Evolutionary conservation across 1,284 basidiomycete species (phyloP).

Genomic region (Cryptococcus amylolentus): DNA sequence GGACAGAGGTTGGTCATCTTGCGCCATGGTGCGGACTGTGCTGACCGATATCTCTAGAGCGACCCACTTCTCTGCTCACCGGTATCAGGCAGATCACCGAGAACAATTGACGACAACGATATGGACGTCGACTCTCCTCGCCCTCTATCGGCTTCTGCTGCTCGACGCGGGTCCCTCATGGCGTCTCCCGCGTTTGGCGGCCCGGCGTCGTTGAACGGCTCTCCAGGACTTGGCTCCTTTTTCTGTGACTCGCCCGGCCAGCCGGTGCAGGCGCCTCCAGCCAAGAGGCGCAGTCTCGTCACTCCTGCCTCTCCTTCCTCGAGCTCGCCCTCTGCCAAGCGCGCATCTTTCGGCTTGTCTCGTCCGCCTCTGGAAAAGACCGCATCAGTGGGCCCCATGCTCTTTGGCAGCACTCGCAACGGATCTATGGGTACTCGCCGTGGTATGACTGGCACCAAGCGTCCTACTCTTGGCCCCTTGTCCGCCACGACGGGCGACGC

Average conservation of each 20-base stretch:
- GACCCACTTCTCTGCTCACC: conserved; percentile 2
- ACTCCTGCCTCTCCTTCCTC: conserved; percentile 42
- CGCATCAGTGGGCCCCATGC: conserved; percentile 31
- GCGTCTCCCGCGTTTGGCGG: conserved; percentile 23
- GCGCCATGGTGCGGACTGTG: background rate
- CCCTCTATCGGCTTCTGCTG: conserved; percentile 5
- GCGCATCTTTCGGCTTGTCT: conserved; percentile 26
- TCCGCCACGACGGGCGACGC: conserved; percentile 13
- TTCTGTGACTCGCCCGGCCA: conserved; percentile 45
- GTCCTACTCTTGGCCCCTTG: conserved; percentile 28
- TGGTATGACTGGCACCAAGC: conserved; percentile 18
- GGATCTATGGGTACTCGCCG: conserved; percentile 29
- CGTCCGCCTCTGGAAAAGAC: conserved; percentile 32
- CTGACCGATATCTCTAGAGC: conserved; percentile 18
- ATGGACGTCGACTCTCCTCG: conserved; percentile 47
- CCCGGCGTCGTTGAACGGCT: conserved; percentile 25
- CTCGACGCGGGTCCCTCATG: conserved; percentile 14
- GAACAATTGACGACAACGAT: background rate
- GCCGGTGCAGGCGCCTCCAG: conserved; percentile 22
- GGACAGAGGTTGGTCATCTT: conserved; percentile 30
- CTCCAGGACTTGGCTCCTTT: conserved; percentile 43
- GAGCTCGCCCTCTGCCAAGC: conserved; percentile 43
- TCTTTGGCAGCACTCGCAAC: conserved; percentile 28
- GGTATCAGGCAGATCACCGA: conserved; percentile 5
- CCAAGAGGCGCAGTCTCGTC: conserved; percentile 34